Evolutionary conservation across 2,329 filamentous ascomycete species (phyloP).

Genomic region (Podosphaera fusca): DNA sequence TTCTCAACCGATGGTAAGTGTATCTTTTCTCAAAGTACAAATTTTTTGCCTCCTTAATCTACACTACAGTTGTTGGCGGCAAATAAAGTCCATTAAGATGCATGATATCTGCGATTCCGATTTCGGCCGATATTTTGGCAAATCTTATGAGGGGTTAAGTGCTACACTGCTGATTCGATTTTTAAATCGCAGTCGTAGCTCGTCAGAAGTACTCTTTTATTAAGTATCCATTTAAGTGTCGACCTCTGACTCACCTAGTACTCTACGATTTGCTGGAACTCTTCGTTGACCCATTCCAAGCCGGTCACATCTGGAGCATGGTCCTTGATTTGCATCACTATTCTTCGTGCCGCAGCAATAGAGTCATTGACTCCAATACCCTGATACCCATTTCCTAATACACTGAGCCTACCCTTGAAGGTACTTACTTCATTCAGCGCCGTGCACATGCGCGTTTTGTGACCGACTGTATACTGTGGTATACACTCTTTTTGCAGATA

Average conservation of each 20-base stretch:
- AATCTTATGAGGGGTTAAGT: too few relatives aligned
- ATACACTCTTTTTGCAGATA: conserved; percentile 51
- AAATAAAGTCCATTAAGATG: too few relatives aligned
- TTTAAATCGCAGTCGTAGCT: too few relatives aligned
- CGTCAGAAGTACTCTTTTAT: too few relatives aligned
- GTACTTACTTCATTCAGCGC: conserved; percentile 12
- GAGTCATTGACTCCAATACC: conserved; percentile 27
- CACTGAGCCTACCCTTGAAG: conserved; percentile 16
- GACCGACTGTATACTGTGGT: conserved; percentile 72
- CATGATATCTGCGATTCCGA: too few relatives aligned
- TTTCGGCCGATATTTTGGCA: too few relatives aligned
- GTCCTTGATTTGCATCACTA: not conserved
- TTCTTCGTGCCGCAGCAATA: conserved; percentile 27
- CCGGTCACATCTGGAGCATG: not conserved
- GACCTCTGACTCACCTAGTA: not conserved
- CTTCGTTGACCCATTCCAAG: not conserved
- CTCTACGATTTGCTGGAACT: not conserved
- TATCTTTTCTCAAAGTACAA: too few relatives aligned
- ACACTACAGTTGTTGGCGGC: too few relatives aligned
- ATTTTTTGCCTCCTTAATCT: too few relatives aligned
- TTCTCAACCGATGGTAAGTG: too few relatives aligned
- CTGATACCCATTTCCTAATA: conserved; percentile 27
- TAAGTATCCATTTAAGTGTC: too few relatives aligned
- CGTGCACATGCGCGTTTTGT: conserved; percentile 19
- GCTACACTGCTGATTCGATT: too few relatives aligned